A percentile compares a stretch with the other conserved stretches of the same genome.
phyloP scores from a whole-genome alignment of 768 basidiomycete species.

The Goffeauzyma gilvescens region DNA sequence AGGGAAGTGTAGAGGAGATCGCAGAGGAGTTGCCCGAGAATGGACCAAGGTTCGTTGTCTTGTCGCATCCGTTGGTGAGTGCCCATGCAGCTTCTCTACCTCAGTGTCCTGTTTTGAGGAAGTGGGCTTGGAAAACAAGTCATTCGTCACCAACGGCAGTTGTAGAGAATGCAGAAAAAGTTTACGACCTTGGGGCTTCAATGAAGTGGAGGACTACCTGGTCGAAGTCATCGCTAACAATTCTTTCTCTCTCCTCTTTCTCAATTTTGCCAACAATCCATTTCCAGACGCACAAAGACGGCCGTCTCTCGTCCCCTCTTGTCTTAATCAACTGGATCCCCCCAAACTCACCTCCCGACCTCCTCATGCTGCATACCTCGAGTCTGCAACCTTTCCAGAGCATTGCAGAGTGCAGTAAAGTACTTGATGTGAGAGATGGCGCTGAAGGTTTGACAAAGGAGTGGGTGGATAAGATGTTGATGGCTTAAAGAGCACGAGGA shows the following conservation, averaged over 20 bases:
- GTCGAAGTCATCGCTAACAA: neutral
- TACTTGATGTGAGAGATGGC: constrained; percentile 65
- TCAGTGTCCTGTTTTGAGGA: no score
- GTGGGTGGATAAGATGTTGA: constrained; percentile 45
- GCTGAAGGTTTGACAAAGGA: constrained; percentile 62
- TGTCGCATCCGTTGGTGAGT: constrained; percentile 53
- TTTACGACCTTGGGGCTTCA: no score
- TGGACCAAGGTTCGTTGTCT: constrained; percentile 63
- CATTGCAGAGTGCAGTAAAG: constrained; percentile 37
- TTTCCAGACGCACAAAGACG: constrained; percentile 47
- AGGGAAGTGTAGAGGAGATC: constrained; percentile 61
- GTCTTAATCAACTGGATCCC: constrained; percentile 70
- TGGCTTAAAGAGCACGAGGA: no score
- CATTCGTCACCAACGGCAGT: no score
- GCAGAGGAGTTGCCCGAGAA: constrained; percentile 81
- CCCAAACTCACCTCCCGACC: constrained; percentile 50
- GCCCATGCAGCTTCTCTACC: no score
- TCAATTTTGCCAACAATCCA: neutral
- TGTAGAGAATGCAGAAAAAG: no score
- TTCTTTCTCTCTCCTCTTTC: neutral
- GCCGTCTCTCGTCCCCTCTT: constrained; percentile 65
- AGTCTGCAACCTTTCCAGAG: constrained; percentile 56
- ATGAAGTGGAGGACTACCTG: no score
- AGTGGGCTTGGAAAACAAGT: no score
- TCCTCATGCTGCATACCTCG: constrained; percentile 66